These are phyloP conservation scores for Porcisia deanei DNA, from an alignment of 208 protist genomes.

Conservation along the genomic window DNA sequence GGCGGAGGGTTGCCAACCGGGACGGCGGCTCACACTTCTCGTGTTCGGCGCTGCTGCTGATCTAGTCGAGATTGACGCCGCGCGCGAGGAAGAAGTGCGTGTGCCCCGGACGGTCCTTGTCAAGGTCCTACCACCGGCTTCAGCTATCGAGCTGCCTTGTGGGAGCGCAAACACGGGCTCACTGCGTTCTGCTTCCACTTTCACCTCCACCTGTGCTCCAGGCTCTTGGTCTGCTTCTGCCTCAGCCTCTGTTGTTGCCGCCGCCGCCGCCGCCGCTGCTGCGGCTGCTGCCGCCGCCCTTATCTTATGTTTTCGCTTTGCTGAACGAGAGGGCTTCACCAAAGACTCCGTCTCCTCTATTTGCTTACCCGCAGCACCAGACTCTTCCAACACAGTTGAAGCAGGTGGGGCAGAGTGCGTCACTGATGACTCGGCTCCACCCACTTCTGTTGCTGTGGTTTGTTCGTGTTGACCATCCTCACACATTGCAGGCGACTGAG, in stretches of 20 bases:
- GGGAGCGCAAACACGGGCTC: background rate
- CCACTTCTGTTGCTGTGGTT: background rate
- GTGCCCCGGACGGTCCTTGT: background rate
- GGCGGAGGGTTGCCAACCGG: constrained; percentile 27
- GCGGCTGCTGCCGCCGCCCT: constrained; percentile 8
- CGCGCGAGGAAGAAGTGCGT: background rate
- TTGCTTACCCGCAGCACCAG: background rate
- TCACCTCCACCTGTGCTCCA: background rate
- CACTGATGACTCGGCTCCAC: background rate
- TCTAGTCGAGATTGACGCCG: background rate
- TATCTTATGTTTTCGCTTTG: constrained; percentile 33
- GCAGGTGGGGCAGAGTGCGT: background rate
- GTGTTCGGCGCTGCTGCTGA: constrained; percentile 11
- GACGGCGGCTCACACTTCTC: constrained; percentile 24
- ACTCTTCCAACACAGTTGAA: background rate
- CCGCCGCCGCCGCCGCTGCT: constrained; percentile 14
- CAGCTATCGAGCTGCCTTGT: background rate
- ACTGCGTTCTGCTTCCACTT: background rate
- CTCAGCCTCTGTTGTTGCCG: constrained; percentile 1
- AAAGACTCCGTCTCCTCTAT: background rate
- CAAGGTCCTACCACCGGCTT: background rate
- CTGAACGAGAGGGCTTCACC: constrained; percentile 16
- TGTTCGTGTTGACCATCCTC: background rate
- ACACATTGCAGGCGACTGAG: background rate
- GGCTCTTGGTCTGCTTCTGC: background rate